These are phyloP conservation scores for Cornus controversa DNA, from an alignment of 148 eudicot species.

Conservation along the genomic window DNA sequence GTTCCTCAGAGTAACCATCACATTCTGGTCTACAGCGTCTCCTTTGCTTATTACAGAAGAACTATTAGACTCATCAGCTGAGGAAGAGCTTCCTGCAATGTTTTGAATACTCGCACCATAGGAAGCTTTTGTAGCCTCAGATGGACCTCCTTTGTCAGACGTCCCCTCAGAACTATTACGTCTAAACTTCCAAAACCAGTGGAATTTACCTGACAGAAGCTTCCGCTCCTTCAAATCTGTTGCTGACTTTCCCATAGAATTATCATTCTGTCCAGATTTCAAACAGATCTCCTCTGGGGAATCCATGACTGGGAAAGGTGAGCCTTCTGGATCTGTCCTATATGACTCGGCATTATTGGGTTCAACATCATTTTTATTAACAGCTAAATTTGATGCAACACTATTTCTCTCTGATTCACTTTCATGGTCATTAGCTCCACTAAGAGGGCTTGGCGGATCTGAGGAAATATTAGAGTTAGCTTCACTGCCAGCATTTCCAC, in stretches of 20 bases:
- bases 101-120: conserved; percentile 28
- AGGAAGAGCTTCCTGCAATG: conserved; percentile 23
- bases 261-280: conserved; percentile 23
- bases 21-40: conserved; percentile 58
- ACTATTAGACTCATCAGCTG: conserved; percentile 24
- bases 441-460: conserved; percentile 43
- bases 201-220: conserved; percentile 56
- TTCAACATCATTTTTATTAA: conserved; percentile 41
- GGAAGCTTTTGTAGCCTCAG: conserved; percentile 39
- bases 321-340: conserved; percentile 9
- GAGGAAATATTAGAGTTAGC: conserved; percentile 55
- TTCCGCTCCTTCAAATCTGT: conserved; percentile 41
- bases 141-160: conserved; percentile 33
- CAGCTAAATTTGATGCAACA: conserved; percentile 49
- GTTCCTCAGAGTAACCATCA: conserved; percentile 59
- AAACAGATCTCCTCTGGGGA: conserved; percentile 14
- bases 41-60: conserved; percentile 38
- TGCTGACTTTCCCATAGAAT: conserved; percentile 24
- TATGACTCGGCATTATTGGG: conserved; percentile 19
- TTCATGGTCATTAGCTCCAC: conserved; percentile 25
- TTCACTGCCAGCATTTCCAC: conserved; percentile 42
- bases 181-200: conserved; percentile 82
- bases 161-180: conserved; percentile 52
- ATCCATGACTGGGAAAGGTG: conserved; percentile 28
- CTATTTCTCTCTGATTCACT: conserved; percentile 55